Percentiles rank a stretch among this genome's conserved stretches.
These are phyloP conservation scores for Lactarius quietus DNA, from an alignment of 768 basidiomycete genomes.

Conservation along the genomic window DNA sequence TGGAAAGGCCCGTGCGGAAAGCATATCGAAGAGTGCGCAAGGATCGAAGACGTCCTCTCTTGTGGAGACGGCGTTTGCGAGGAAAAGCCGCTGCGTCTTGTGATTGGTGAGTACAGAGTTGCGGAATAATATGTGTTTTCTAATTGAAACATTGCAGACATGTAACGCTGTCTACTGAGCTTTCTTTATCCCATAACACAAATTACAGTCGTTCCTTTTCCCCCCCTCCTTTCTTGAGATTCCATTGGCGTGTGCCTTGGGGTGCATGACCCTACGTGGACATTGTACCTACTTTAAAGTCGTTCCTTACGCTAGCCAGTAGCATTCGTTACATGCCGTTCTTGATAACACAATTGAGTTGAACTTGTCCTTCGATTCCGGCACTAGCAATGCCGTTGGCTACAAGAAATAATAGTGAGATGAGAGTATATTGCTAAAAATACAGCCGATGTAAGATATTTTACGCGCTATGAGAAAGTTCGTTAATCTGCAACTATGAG, in stretches of 20 bases:
- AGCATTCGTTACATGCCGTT: too few relatives aligned
- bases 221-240: too few relatives aligned
- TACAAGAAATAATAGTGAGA: neutral
- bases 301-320: too few relatives aligned
- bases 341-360: too few relatives aligned
- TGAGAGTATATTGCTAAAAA: neutral
- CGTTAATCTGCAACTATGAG: conserved; percentile 54
- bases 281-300: too few relatives aligned
- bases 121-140: neutral
- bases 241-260: too few relatives aligned
- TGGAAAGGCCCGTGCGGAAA: conserved; percentile 42
- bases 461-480: neutral
- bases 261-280: too few relatives aligned
- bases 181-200: neutral
- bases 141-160: neutral
- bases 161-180: neutral
- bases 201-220: neutral
- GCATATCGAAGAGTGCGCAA: conserved; percentile 31
- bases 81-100: conserved; percentile 36
- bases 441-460: neutral
- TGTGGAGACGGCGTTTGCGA: conserved; percentile 37
- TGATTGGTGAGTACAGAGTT: conserved; percentile 34
- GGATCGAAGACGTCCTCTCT: conserved; percentile 31
- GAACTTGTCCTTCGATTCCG: neutral
- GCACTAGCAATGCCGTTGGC: neutral